Percentiles rank a stretch among this genome's conserved stretches.
Evolutionary conservation across 768 basidiomycete genomes (phyloP).

Genomic region (Lentinula guzmanii): DNA sequence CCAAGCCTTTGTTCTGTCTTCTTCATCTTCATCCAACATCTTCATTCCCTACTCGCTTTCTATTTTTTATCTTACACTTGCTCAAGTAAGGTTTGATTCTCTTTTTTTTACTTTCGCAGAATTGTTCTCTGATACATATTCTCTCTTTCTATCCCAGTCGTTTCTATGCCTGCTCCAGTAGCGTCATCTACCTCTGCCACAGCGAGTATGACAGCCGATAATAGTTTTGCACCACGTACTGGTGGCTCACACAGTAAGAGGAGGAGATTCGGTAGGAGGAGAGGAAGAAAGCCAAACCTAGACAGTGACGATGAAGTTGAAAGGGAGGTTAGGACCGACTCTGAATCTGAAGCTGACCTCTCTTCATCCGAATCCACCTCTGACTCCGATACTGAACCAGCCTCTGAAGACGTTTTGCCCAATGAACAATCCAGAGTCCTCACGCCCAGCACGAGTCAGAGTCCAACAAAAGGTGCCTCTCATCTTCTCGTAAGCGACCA

Average conservation of each 20-base stretch:
- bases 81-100: slow-evolving; percentile 24
- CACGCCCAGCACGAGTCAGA: slow-evolving; percentile 66
- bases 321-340: slow-evolving; percentile 66
- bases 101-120: slow-evolving; percentile 7
- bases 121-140: slow-evolving; percentile 7
- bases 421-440: slow-evolving; percentile 46
- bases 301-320: slow-evolving; percentile 78
- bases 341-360: slow-evolving; percentile 55
- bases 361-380: slow-evolving; percentile 56
- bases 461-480: slow-evolving; percentile 36
- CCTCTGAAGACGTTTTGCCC: slow-evolving; percentile 53
- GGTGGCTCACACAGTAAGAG: background rate
- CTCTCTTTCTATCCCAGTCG: slow-evolving; percentile 17
- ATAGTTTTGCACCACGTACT: slow-evolving; percentile 12
- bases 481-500: slow-evolving; percentile 22
- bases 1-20: slow-evolving; percentile 8
- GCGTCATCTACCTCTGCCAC: slow-evolving; percentile 28
- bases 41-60: background rate
- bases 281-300: slow-evolving; percentile 53
- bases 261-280: slow-evolving; percentile 44
- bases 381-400: slow-evolving; percentile 69
- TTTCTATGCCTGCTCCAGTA: slow-evolving; percentile 42
- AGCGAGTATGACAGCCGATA: slow-evolving; percentile 20
- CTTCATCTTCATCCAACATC: slow-evolving; percentile 10
- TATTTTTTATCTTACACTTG: slow-evolving; percentile 17